These are phyloP conservation scores for Abrus pulchellus DNA, from an alignment of 306 rosid species.

Conservation along the genomic window DNA sequence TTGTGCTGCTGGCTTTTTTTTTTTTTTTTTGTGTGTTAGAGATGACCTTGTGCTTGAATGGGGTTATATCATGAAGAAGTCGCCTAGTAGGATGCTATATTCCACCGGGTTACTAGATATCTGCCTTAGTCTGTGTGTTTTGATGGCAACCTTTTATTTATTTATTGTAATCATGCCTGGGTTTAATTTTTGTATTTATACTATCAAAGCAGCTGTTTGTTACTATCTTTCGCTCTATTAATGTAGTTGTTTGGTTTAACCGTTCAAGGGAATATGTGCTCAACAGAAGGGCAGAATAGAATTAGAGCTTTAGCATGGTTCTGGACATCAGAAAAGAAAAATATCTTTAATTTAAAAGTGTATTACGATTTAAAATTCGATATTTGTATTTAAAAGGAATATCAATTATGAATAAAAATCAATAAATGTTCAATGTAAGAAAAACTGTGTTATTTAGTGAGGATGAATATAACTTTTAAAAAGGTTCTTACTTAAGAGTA, in stretches of 20 bases:
- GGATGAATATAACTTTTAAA: too few species aligned
- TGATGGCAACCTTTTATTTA: constrained; percentile 18
- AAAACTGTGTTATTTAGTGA: too few species aligned
- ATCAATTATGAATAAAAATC: too few species aligned
- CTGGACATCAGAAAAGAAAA: background rate
- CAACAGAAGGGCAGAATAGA: background rate
- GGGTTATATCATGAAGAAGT: constrained; percentile 8
- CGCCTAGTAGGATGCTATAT: background rate
- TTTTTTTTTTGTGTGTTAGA: too few species aligned
- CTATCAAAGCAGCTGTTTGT: background rate
- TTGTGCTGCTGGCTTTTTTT: background rate
- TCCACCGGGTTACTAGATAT: constrained; percentile 6
- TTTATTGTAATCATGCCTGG: constrained; percentile 13
- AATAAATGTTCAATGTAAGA: too few species aligned
- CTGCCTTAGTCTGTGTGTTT: constrained; percentile 15
- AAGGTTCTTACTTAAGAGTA: too few species aligned
- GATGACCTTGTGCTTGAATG: constrained; percentile 25
- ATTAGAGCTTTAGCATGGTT: background rate
- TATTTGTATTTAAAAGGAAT: too few species aligned
- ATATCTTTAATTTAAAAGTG: too few species aligned
- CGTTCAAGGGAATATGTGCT: constrained; percentile 4
- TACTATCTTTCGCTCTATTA: constrained; percentile 2
- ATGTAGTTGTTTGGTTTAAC: constrained; percentile 6
- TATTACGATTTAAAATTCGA: too few species aligned
- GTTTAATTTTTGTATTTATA: constrained; percentile 36